Evolutionary conservation across 23 red algal genomes (phyloP).

Genomic region (Gracilaria caudata): DNA sequence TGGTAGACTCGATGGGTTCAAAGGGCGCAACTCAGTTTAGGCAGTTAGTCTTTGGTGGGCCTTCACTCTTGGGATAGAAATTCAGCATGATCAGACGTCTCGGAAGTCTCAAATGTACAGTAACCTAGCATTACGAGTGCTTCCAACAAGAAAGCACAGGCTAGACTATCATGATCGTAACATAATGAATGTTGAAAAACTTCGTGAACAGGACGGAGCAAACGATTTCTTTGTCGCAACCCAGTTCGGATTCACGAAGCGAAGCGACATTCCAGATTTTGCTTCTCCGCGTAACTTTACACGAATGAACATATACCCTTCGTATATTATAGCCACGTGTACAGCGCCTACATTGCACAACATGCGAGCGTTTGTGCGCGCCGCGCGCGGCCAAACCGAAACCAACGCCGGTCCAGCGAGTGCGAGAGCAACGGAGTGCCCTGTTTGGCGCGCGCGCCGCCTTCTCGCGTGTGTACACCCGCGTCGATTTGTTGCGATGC

Average conservation of each 20-base stretch:
- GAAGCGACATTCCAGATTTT: too few species aligned
- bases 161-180: too few species aligned
- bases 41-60: slow-evolving; percentile 18
- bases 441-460: slow-evolving; percentile 20
- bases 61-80: not conserved
- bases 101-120: not conserved
- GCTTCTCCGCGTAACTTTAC: too few species aligned
- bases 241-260: too few species aligned
- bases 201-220: too few species aligned
- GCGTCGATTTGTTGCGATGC: not conserved
- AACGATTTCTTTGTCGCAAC: too few species aligned
- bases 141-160: too few species aligned
- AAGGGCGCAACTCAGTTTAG: slow-evolving; percentile 55
- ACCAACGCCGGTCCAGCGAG: slow-evolving; percentile 17
- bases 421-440: slow-evolving; percentile 22
- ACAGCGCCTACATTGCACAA: too few species aligned
- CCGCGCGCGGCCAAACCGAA: not conserved
- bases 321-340: not conserved
- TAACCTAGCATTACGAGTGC: too few species aligned
- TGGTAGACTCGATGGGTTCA: slow-evolving; percentile 72
- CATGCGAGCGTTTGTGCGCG: not conserved
- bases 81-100: not conserved
- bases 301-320: too few species aligned
- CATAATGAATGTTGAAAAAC: too few species aligned
- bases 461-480: slow-evolving; percentile 4